A percentile compares a stretch with the other conserved stretches of the same genome.
Evolutionary conservation across 768 basidiomycete genomes (phyloP).

Genomic region (Hysterangium stoloniferum): DNA sequence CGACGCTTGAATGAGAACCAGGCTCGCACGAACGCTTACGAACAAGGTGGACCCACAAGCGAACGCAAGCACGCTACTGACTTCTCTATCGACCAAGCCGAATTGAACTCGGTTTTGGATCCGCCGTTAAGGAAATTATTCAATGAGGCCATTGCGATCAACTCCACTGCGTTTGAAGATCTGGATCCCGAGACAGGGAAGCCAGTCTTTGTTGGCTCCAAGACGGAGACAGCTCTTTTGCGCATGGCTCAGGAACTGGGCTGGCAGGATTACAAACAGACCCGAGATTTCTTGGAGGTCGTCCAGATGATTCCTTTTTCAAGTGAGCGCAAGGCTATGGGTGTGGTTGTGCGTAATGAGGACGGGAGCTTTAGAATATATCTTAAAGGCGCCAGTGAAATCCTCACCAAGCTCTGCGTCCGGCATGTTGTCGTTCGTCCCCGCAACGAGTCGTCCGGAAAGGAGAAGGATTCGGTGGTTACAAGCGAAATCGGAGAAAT

Average conservation of each 20-base stretch:
- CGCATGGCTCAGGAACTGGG: slow-evolving; percentile 73
- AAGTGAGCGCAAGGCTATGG: slow-evolving; percentile 92
- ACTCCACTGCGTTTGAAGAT: slow-evolving; percentile 94
- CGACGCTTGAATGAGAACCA: slow-evolving; percentile 65
- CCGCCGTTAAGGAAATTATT: slow-evolving; percentile 56
- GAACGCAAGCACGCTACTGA: slow-evolving; percentile 51
- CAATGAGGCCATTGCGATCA: slow-evolving; percentile 82
- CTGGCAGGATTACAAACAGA: slow-evolving; percentile 66
- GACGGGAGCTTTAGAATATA: slow-evolving; percentile 58
- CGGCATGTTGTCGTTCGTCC: slow-evolving; percentile 62
- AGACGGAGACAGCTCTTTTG: slow-evolving; percentile 91
- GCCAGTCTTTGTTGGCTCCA: slow-evolving; percentile 74
- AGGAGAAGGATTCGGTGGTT: slow-evolving; percentile 35
- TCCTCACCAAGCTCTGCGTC: slow-evolving; percentile 71
- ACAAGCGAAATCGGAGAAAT: slow-evolving; percentile 55
- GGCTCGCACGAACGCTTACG: slow-evolving; percentile 62
- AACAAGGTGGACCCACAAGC: slow-evolving; percentile 32
- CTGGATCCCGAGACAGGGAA: slow-evolving; percentile 51
- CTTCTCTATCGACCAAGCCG: slow-evolving; percentile 77
- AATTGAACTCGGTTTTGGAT: slow-evolving; percentile 58
- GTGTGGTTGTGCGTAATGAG: slow-evolving; percentile 61
- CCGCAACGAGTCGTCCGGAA: slow-evolving; percentile 20
- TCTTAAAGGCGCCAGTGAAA: slow-evolving; percentile 92
- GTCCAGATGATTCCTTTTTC: slow-evolving; percentile 92
- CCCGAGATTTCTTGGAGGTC: slow-evolving; percentile 51